Conservation (phyloP, 1,284 basidiomycete genomes). For the Cutaneotrichosporon dermatis region DNA sequence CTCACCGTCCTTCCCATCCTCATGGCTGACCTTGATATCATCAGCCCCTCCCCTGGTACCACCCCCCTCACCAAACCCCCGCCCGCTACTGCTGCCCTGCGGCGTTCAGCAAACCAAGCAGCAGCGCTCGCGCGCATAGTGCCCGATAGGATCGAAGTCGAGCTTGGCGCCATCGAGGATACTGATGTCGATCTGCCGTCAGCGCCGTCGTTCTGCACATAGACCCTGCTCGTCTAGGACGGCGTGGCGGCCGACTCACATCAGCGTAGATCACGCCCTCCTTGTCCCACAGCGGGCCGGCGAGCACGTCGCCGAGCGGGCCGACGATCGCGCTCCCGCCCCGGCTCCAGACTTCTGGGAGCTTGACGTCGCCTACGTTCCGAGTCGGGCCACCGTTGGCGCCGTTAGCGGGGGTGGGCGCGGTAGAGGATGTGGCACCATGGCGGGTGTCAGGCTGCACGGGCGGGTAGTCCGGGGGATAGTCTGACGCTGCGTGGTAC, state of each 20-base stretch:
- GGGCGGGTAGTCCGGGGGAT: slow-evolving; percentile 31
- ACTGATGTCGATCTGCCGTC: slow-evolving; percentile 56
- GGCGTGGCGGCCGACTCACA: slow-evolving; percentile 19
- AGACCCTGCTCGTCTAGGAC: no score
- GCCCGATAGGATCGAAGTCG: slow-evolving; percentile 65
- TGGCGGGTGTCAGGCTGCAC: no score
- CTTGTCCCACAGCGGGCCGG: slow-evolving; percentile 60
- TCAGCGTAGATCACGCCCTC: slow-evolving; percentile 63
- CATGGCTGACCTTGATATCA: no score
- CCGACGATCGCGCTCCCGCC: slow-evolving; percentile 66
- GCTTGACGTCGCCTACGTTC: neutral
- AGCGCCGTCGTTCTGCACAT: neutral
- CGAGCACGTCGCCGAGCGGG: slow-evolving; percentile 63
- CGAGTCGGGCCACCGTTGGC: no score
- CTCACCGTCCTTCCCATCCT: no score
- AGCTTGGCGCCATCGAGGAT: slow-evolving; percentile 63
- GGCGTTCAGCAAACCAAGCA: slow-evolving; percentile 20
- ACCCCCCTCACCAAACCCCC: no score
- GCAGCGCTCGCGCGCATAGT: slow-evolving; percentile 60
- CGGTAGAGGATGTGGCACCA: no score
- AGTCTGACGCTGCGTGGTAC: slow-evolving; percentile 30
- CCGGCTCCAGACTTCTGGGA: slow-evolving; percentile 30
- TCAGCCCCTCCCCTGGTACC: no score
- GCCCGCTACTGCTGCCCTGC: slow-evolving; percentile 1
- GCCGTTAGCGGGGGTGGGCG: no score